phyloP scores from a whole-genome alignment of 225 moss, liverwort and hornwort genomes.

The Antitrichia curtipendula region DNA sequence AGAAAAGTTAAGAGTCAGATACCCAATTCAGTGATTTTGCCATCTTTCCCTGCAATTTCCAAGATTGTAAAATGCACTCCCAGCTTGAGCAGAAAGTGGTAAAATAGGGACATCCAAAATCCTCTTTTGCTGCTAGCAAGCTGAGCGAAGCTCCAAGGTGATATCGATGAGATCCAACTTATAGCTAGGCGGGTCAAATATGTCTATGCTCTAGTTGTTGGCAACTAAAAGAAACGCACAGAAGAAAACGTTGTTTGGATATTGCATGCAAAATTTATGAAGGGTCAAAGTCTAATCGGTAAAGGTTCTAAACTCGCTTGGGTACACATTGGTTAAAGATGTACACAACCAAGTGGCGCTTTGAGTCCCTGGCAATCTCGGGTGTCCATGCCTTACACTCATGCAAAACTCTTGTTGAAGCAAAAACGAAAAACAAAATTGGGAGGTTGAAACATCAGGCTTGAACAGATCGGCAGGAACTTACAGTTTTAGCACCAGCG shows the following conservation, averaged over 20 bases:
- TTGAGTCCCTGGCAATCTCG: not conserved
- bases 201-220: not conserved
- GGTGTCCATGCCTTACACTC: not conserved
- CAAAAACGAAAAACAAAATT: not conserved
- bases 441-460: not conserved
- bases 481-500: constrained; percentile 16
- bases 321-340: not conserved
- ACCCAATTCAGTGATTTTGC: not conserved
- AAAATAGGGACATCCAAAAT: too few species aligned
- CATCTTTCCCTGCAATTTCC: not conserved
- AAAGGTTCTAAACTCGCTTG: not conserved
- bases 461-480: not conserved
- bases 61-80: not conserved
- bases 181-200: too few species aligned
- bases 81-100: not conserved
- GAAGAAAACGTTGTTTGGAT: not conserved
- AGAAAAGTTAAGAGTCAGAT: not conserved
- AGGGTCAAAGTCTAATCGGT: not conserved
- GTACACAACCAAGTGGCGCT: not conserved
- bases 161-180: too few species aligned
- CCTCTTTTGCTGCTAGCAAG: not conserved
- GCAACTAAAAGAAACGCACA: not conserved
- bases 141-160: not conserved
- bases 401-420: not conserved
- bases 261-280: not conserved